Base-by-base conservation (phyloP, 768 basidiomycete species). In the Exidia glandulosa region DNA sequence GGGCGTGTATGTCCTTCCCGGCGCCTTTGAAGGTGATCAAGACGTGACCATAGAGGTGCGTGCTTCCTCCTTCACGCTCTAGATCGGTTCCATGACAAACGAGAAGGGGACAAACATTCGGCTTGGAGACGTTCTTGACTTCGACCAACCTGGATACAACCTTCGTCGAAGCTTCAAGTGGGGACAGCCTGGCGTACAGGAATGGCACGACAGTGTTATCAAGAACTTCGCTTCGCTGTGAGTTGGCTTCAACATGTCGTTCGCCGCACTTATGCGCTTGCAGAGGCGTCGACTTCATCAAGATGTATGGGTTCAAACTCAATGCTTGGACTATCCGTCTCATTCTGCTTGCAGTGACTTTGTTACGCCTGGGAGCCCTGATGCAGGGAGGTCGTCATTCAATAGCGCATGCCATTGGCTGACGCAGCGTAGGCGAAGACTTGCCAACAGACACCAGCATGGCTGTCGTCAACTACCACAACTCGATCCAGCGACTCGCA, bases 221-320 rank as follows among this genome's bases (percentile, higher is more conserved):
- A 32, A 59, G 31, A 16, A 47, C 27, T 36, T 48, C 25, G 58
- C 58, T 32, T 30, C 31, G 13, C 41, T 45, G 58, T 59, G n/a
- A 48, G 57, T 48, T n/a, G 6, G 6, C 16, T 16, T 36, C 34
- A 36, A 7, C 34, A 9, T 23, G 9, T 25, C 34, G 29, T 33
- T 14, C 16, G 14, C 10, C 9, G 14, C 9, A 27, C 36, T 16
- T 13, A 13, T 16, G 27, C 25, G 9, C 25, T 6, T 9, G n/a
- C 37, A 59, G 58, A 27, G 58, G 58, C 32, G 58, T 59, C 16
- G 47, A 59, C 31, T 32, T 59, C 10, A 59, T 59, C 41, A 59
- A 59, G 31, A 23, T 59, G n/a, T n/a, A n/a, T n/a, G n/a, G n/a
- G n/a, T n/a, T n/a, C n/a, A n/a, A n/a, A n/a, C n/a, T n/a, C n/a